Base-by-base conservation (phyloP, 1,139 yeast genomes). In the Scheffersomyces cryptocercus region DNA sequence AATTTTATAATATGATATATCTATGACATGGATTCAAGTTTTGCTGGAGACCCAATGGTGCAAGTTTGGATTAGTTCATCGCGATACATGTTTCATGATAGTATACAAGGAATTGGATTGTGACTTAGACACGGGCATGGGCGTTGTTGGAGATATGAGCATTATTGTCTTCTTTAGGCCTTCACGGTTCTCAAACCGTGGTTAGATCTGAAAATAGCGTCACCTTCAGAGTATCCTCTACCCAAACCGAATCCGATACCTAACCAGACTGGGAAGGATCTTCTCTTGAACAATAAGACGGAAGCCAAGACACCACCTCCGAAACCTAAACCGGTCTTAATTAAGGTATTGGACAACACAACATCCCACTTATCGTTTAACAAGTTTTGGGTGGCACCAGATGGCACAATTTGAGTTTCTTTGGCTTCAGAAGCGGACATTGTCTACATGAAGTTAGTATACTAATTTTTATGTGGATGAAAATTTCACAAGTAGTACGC, bases 221-320 rank as follows among this genome's bases (percentile, higher is more conserved):
- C 98, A 49, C 98, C 99, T 75, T 93, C 99, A 51, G 98, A 83
- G 69, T 90, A 93, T 42, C 97, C 97, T 74, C 97, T 86, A 54
- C 99, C 99, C 50, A 91, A 79, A 52, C 99, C 99, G 59, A 93
- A 91, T 35, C 98, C 99, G 54, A 89, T 72, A 53, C 98, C 98
- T 48, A 91, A 70, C 96, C 97, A 91, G 38, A 91, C 97, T 43
- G 98, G 98, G 82, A 89, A 93, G 5, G 96, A 79, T 71, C 98
- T 85, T 77, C 98, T 88, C 67, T 79, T 88, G 77, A 93, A 93
- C 44, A 93, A 70, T 50, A 95, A 71, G 39, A 91, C 95, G n/a
- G 97, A 88, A 33, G 95, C 87, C 47, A 91, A 79, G 37, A 95
- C 96, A 68, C 99, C 99, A 40, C 87, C 95, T 50, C 98, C 98